These are phyloP conservation scores for Eucalyptus coolabah DNA, from an alignment of 345 rosid genomes.

Conservation along the genomic window DNA sequence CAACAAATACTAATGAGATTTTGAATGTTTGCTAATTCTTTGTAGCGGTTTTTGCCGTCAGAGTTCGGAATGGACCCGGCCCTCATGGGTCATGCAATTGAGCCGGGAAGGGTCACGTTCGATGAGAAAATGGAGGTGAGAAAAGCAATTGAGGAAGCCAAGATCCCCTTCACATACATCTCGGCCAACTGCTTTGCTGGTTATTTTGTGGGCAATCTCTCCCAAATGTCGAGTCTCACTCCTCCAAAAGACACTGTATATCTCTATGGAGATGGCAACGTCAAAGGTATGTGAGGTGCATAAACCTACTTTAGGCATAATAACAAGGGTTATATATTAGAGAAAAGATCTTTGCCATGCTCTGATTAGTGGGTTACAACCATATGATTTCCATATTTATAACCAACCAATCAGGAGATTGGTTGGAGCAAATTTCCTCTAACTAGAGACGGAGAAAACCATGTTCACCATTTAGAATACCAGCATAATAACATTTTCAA, in stretches of 20 bases:
- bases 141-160: conserved; percentile 62
- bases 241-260: conserved; percentile 46
- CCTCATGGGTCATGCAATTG: conserved; percentile 57
- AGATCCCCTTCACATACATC: conserved; percentile 66
- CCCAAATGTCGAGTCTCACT: conserved; percentile 37
- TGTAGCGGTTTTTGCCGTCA: conserved; percentile 73
- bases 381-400: too few relatives aligned
- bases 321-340: background rate
- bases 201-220: conserved; percentile 62
- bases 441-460: background rate
- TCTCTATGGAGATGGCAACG: conserved; percentile 67
- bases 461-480: background rate
- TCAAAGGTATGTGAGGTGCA: conserved; percentile 30
- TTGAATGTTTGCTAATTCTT: background rate
- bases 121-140: conserved; percentile 80
- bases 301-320: background rate
- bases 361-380: background rate
- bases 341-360: background rate
- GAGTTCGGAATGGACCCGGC: conserved; percentile 91
- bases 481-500: background rate
- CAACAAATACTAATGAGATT: too few relatives aligned
- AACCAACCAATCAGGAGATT: background rate
- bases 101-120: conserved; percentile 69
- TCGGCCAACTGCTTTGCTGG: conserved; percentile 74
- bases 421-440: background rate